Conservation (phyloP, 441 rosid genomes). For the Pelargonium hybrid region DNA sequence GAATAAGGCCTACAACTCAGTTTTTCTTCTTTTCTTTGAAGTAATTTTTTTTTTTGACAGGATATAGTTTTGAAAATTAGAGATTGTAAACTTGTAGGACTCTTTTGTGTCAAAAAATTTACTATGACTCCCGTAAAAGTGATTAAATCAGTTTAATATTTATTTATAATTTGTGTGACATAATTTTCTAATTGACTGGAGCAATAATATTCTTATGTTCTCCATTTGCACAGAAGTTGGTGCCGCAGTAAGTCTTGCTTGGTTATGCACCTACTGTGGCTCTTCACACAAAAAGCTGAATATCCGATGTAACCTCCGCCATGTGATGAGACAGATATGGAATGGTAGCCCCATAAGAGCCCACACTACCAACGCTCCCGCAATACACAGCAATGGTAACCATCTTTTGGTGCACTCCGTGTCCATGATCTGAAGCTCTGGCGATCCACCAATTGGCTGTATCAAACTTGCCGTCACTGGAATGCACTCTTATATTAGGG, state of each 20-base stretch:
- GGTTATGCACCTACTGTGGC: too few relatives aligned
- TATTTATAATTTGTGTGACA: too few relatives aligned
- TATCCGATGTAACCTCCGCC: background rate
- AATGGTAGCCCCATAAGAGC: background rate
- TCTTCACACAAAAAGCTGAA: background rate
- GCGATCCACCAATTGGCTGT: background rate
- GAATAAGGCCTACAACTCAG: background rate
- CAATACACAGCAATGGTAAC: background rate
- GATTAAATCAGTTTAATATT: too few relatives aligned
- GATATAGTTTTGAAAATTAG: conserved; percentile 80
- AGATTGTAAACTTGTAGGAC: too few relatives aligned
- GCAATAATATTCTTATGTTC: too few relatives aligned
- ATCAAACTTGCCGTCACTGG: background rate
- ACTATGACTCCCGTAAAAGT: too few relatives aligned
- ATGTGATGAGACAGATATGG: background rate
- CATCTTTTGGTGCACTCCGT: background rate
- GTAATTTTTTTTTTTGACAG: conserved; percentile 27
- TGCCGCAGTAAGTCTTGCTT: too few relatives aligned
- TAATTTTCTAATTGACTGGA: too few relatives aligned
- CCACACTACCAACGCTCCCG: background rate
- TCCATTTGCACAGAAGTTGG: too few relatives aligned
- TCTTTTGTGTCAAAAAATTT: too few relatives aligned
- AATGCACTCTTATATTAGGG: background rate
- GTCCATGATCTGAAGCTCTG: background rate
- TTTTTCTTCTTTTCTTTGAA: background rate